Evolutionary conservation across 345 rosid species (phyloP), one percentile per base, ranked within the genome.

Genomic region (Salix koriyanagi): DNA sequence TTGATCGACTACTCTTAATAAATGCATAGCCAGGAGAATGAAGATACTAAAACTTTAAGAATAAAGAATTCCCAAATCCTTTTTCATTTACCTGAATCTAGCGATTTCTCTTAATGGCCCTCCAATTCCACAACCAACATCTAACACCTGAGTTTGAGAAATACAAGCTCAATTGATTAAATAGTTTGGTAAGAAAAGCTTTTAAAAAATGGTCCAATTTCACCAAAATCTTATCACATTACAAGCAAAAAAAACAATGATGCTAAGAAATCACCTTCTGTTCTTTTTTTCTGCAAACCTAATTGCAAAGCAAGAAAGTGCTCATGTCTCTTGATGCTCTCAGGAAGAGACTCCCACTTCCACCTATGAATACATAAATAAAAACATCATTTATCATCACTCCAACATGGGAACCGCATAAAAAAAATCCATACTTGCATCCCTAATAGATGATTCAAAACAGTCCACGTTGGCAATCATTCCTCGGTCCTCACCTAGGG

Each of bases 51-150:
- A 41, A 41, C 44, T 10, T 41, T 12, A 3, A 10, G 11, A 10
- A 41, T 41, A 13, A 10, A 41, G 13, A 10, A 13, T 41, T 41
- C 44, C 44, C 44, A 10, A 9, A 2, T 41, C 44, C 13, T 41
- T 41, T 34, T 41, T 41, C 44, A 0, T 9, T 10, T 2, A 69
- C 98, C 97, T 94, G 88, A 94, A 92, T 64, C 86, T 87, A 60
- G 97, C 88, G 80, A 92, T 91, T 88, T 91, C 98, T 79, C 98
- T 92, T 13, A 94, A 86, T 11, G 98, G 97, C 73, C 97, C 98
- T 80, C 97, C 98, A 77, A 94, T 91, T 79, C 98, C 98, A 76
- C 98, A 94, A 71, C 98, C 98, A 6, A 94, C 97, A 80, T 94
- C 98, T 82, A 94, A 82, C 67, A 94, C 97, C 97, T 92, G 58